Conservation (phyloP, 2,329 filamentous ascomycete genomes). For the Ophiostoma tasmaniense region DNA sequence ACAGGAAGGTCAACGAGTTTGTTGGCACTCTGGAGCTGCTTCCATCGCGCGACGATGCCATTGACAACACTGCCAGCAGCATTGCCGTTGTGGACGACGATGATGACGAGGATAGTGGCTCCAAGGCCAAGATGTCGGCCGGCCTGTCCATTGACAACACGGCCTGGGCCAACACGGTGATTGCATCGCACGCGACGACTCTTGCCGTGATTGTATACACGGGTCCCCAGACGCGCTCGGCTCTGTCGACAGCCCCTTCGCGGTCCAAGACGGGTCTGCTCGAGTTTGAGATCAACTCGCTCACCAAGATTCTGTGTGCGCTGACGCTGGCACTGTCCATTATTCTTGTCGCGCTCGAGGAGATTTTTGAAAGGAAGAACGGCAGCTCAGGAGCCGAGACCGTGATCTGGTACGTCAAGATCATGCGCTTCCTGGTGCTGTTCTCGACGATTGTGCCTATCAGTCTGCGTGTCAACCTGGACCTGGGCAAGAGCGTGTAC, state of each 20-base stretch:
- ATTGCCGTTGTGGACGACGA: background rate
- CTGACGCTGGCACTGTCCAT: conserved; percentile 81
- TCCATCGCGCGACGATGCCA: conserved; percentile 43
- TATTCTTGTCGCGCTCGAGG: conserved; percentile 78
- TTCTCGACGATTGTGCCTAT: conserved; percentile 99
- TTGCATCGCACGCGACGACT: conserved; percentile 84
- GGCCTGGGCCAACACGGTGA: conserved; percentile 95
- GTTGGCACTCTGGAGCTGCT: conserved; percentile 76
- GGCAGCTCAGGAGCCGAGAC: conserved; percentile 37
- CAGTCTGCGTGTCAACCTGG: conserved; percentile 88
- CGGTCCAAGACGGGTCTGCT: conserved; percentile 89
- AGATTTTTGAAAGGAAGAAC: conserved; percentile 52
- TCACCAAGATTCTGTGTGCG: conserved; percentile 91
- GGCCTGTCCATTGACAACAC: conserved; percentile 92
- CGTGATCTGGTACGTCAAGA: conserved; percentile 84
- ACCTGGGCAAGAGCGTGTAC: conserved; percentile 95
- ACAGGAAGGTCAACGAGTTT: conserved; percentile 92
- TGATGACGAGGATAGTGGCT: conserved; percentile 25
- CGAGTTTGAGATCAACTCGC: conserved; percentile 91
- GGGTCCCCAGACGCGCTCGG: conserved; percentile 85
- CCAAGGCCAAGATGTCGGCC: conserved; percentile 29
- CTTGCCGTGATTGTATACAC: conserved; percentile 91
- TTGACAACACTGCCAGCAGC: conserved; percentile 19
- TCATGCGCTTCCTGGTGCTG: conserved; percentile 94
- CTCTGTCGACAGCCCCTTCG: conserved; percentile 83